These are phyloP conservation scores for Posidonia oceanica DNA, from an alignment of 116 monocot species.

Conservation along the genomic window DNA sequence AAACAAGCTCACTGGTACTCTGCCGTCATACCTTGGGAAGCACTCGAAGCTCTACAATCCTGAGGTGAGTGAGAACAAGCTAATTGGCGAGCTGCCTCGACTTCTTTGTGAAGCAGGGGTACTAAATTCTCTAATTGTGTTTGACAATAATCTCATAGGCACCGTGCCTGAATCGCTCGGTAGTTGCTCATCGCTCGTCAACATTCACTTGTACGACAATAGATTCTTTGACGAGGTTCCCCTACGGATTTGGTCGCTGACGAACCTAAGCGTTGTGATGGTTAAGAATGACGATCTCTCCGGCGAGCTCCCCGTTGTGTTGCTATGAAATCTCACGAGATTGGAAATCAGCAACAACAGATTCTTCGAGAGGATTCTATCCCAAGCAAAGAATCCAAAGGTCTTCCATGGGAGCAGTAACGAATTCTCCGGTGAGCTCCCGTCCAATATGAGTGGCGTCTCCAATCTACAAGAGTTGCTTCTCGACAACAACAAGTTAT, in stretches of 20 bases:
- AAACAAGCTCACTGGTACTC: slow-evolving; percentile 42
- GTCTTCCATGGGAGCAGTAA: slow-evolving; percentile 47
- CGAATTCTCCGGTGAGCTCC: slow-evolving; percentile 45
- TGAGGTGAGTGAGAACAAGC: slow-evolving; percentile 44
- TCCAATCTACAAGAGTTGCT: slow-evolving; percentile 27
- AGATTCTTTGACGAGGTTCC: slow-evolving; percentile 49
- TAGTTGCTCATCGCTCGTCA: slow-evolving; percentile 24
- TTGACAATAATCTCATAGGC: slow-evolving; percentile 49
- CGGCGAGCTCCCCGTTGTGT: slow-evolving; percentile 38
- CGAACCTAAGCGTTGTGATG: slow-evolving; percentile 13
- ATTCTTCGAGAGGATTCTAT: slow-evolving; percentile 46
- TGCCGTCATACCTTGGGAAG: slow-evolving; percentile 66
- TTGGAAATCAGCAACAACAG: slow-evolving; percentile 41
- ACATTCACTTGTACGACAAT: slow-evolving; percentile 35
- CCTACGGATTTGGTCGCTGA: slow-evolving; percentile 31
- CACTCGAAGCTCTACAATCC: slow-evolving; percentile 35
- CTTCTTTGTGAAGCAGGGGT: slow-evolving; percentile 29
- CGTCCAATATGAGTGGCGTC: slow-evolving; percentile 20
- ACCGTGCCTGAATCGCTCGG: slow-evolving; percentile 41
- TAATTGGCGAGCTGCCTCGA: slow-evolving; percentile 59
- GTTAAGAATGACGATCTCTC: slow-evolving; percentile 36
- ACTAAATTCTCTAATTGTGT: slow-evolving; percentile 20
- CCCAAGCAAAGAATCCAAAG: slow-evolving; percentile 17
- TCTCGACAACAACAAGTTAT: slow-evolving; percentile 44
- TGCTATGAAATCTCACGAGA: slow-evolving; percentile 35